Evolutionary conservation across 768 basidiomycete genomes (phyloP), one percentile per base, ranked within the genome.

Genomic region (Mycena epipterygia): DNA sequence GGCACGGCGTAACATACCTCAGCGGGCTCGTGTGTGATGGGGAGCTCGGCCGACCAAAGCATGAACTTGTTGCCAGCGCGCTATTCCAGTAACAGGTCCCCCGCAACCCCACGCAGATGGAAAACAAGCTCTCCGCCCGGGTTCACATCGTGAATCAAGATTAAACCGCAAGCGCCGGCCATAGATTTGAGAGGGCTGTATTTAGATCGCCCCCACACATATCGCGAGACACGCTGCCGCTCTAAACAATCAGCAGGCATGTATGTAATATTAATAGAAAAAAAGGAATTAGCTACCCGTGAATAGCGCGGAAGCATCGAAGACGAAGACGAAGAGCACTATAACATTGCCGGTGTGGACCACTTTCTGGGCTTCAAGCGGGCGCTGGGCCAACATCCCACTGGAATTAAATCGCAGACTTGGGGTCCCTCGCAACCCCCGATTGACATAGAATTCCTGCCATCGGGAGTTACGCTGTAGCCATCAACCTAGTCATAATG

Each of bases 281-380:
- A 59, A n/a, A 56, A 52, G 58, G 59, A 32, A 67, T 66, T 56
- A 71, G 57, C 64, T 67, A 63, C 70, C 70, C 70, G 64, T 71
- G 64, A 71, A 71, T 60, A 67, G 70, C 70, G 70, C 70, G 64
- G 64, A 71, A 70, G 64, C 64, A 27, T 14, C 39, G 68, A 69
- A 64, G 68, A 63, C 41, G 52, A 68, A 68, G 60, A n/a, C n/a
- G 35, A 48, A 64, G 67, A 56, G 53, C 59, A 68, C 63, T 64
- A 70, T 70, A 64, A 59, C 57, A 64, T 59, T 52, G 68, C 44
- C 49, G 68, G 56, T 59, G 29, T 53, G 51, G 59, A 16, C 51
- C 29, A 53, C 42, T 68, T 46, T 57, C 37, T 68, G 44, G 46
- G 23, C 53, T 41, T 30, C 35, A 62, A 32, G 11, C 48, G 52